These are phyloP conservation scores for Colletotrichum zoysiae DNA, from an alignment of 2,329 filamentous ascomycete species.

Conservation along the genomic window DNA sequence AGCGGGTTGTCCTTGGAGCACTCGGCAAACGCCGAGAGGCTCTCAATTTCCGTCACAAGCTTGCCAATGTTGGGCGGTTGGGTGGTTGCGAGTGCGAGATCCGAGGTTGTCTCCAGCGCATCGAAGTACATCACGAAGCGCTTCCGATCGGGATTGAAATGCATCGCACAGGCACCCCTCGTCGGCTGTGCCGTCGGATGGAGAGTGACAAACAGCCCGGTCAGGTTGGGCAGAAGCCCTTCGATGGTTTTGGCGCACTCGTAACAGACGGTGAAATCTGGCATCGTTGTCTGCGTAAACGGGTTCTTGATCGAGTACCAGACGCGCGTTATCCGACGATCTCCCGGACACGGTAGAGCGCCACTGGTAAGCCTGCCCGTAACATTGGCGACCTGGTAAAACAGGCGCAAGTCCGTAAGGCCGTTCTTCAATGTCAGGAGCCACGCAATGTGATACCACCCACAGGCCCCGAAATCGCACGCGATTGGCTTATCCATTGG, in stretches of 20 bases:
- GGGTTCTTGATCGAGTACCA: conserved; percentile 85
- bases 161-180: conserved; percentile 76
- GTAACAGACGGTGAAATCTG: conserved; percentile 81
- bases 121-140: conserved; percentile 73
- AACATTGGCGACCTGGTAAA: conserved; percentile 77
- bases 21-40: conserved; percentile 69
- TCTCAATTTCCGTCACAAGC: conserved; percentile 74
- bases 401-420: conserved; percentile 73
- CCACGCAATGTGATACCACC: conserved; percentile 90
- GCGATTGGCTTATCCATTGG: conserved; percentile 69
- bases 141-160: conserved; percentile 65
- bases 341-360: conserved; percentile 70
- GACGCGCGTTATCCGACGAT: conserved; percentile 65
- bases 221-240: conserved; percentile 78
- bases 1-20: conserved; percentile 75
- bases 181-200: conserved; percentile 60
- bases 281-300: conserved; percentile 71
- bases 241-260: conserved; percentile 80
- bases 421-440: conserved; percentile 80
- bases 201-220: conserved; percentile 72
- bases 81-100: conserved; percentile 60
- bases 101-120: conserved; percentile 68
- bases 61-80: conserved; percentile 67
- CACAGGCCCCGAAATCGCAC: conserved; percentile 82
- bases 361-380: conserved; percentile 55